Evolutionary conservation across 495 filamentous ascomycete species (phyloP), one percentile per base, ranked within the genome.

Genomic region (Hypoxylon rickii): DNA sequence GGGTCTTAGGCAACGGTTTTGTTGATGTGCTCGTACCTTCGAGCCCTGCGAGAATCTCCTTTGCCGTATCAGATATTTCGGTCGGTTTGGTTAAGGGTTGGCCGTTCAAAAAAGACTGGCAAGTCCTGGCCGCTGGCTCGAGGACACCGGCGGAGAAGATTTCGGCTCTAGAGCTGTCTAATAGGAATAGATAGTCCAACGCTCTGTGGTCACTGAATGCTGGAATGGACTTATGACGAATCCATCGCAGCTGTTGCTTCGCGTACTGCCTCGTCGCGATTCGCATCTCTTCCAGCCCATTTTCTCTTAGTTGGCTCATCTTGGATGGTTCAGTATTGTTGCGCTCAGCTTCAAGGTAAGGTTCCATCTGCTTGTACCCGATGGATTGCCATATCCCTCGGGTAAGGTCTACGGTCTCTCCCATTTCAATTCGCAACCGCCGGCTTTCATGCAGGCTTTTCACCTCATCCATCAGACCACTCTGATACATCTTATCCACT

Each of bases 371-470:
- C 64, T 94, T 96, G 69, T 90, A 96, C 0, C 95, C 95, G 60
- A 99, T 97, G 8, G 92, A 93, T 43, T 94, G 85, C 90, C 92
- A 97, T 11, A 97, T 94, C 2, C 95, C 95, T 21, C 85, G 82
- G 0, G 81, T 86, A 42, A 79, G 75, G 58, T 97, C 89, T 16
- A 94, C 72, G 3, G 59, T 55, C 1, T 76, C 68, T 0, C 85
- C 86, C 7, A 76, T 62, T 0, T 72, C 64, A 12, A 78, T 58
- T 34, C 79, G 73, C 12, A 72, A 41, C 11, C 73, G 68, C 2
- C 85, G 67, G 45, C 79, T 83, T 2, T 79, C 68, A 26, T 82
- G 82, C 58, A 96, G 80, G 1, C 66, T 73, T 39, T 79, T 69
- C 0, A 89, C 87, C 73, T 97, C 83, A 15, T 70, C 66, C 40